These are phyloP conservation scores for Artemisia tridentata DNA, from an alignment of 129 eudicot species.

Conservation along the genomic window DNA sequence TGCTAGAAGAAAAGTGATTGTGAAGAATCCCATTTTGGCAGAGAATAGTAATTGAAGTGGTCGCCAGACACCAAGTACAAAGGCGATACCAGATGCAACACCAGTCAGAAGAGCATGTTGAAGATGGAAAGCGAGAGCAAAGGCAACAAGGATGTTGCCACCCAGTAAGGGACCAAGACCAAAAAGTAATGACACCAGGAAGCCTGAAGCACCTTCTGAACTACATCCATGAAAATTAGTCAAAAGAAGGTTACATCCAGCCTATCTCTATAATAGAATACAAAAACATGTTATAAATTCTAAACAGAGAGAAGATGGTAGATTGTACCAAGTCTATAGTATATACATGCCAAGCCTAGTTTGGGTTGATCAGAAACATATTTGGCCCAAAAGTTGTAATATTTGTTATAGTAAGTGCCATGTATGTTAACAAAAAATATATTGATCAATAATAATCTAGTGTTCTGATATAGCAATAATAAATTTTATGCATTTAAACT, in stretches of 20 bases:
- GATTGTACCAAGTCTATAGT: too few relatives aligned
- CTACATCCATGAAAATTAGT: constrained; percentile 49
- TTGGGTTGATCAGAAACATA: too few relatives aligned
- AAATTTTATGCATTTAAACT: too few relatives aligned
- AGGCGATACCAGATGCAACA: constrained; percentile 82
- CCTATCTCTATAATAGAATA: neutral
- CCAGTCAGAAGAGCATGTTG: constrained; percentile 83
- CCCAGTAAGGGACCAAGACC: constrained; percentile 97
- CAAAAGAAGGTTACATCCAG: constrained; percentile 1
- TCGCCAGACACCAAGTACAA: constrained; percentile 82
- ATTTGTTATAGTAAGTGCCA: too few relatives aligned
- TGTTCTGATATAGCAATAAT: too few relatives aligned
- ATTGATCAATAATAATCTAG: too few relatives aligned
- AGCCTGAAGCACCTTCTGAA: constrained; percentile 86
- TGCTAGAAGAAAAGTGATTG: constrained; percentile 51
- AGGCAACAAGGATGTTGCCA: constrained; percentile 71
- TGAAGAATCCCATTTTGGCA: constrained; percentile 58
- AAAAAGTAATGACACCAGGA: constrained; percentile 77
- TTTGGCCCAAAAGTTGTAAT: too few relatives aligned
- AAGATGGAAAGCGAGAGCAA: constrained; percentile 71
- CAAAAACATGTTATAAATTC: neutral
- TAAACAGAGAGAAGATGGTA: too few relatives aligned
- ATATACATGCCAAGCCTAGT: too few relatives aligned
- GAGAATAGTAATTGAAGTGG: constrained; percentile 73
- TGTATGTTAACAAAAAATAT: too few relatives aligned